Base-by-base conservation (phyloP, 2,329 filamentous ascomycete species). In the Chrysoporthe austroafricana region DNA sequence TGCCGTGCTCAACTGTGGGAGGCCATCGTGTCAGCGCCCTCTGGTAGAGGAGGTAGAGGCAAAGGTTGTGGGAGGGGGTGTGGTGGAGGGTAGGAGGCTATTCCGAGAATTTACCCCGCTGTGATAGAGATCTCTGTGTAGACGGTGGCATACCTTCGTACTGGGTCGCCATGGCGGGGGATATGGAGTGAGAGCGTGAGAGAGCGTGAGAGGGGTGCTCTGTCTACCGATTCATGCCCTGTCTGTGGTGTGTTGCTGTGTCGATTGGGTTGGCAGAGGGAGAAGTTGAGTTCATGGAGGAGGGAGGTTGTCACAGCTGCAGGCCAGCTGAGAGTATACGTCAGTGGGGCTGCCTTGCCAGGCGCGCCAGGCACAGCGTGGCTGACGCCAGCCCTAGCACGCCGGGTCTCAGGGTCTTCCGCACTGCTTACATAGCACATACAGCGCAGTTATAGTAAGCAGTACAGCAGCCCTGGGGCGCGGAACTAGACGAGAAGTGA, bases 1-100 rank as follows among this genome's bases (percentile, higher is more conserved):
- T 86, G 76, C 86, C 86, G 80, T 90, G 88, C 76, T 90, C 88
- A 76, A 90, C 88, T 90, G 71, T 6, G 52, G 13, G 21, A 48
- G 39, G 65, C 66, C 32, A 56, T 58, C 62, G 44, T 42, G 44
- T 60, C 60, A 50, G 48, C 34, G 54, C 39, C 14, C 46, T 21
- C 7, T 5, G 46, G 14, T 14, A 50, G 7, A 13, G 46, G 46
- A 21, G 50, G 9, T 21, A 26, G n/a, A 4, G 9, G 36, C 1
- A 39, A 39, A 39, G 36, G 36, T 26, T 26, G 36, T 39, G 36
- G 36, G 9, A 9, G 36, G 36, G 36, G 9, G 36, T 6, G 36
- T 39, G 9, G 65, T 63, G 26, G 26, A 26, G 26, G 26, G 26
- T 26, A 26, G 26, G 26, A 26, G 26, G 26, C 26, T 26, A 26